phyloP scores from a whole-genome alignment of 1,284 basidiomycete genomes.

The Moesziomyces sp. region DNA sequence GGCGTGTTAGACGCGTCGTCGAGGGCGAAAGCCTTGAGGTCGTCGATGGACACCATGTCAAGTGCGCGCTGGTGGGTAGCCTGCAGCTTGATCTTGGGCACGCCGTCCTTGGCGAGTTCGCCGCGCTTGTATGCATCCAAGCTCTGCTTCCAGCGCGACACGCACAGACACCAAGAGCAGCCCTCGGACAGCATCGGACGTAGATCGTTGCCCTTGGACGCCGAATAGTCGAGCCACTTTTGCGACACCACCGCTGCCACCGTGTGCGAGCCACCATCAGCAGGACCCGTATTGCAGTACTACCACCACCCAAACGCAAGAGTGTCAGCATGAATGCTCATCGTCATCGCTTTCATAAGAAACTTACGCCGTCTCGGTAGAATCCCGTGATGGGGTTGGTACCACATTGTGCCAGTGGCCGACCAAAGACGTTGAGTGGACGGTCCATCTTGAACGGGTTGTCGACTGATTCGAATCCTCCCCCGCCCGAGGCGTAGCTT shows the following conservation, averaged over 20 bases:
- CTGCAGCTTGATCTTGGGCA: constrained; percentile 51
- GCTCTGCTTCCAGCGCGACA: constrained; percentile 73
- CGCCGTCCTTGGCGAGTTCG: constrained; percentile 74
- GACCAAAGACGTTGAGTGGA: constrained; percentile 51
- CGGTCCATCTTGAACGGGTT: constrained; percentile 50
- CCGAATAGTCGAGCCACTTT: constrained; percentile 50
- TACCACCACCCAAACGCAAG: not conserved
- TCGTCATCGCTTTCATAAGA: too few species aligned
- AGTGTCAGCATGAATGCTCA: constrained; percentile 1
- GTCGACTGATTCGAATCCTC: constrained; percentile 5
- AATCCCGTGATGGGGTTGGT: constrained; percentile 55
- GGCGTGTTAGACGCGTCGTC: constrained; percentile 9
- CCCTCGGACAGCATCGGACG: constrained; percentile 49
- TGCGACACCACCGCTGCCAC: constrained; percentile 54
- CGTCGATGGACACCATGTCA: constrained; percentile 41
- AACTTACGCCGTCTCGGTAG: constrained; percentile 49
- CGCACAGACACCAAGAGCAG: constrained; percentile 59
- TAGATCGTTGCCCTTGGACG: constrained; percentile 55
- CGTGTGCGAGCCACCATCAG: constrained; percentile 53
- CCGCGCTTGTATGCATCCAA: constrained; percentile 81
- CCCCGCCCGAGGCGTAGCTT: constrained; percentile 21
- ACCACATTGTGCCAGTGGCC: constrained; percentile 42
- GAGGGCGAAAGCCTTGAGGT: constrained; percentile 34
- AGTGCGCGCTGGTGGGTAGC: constrained; percentile 50
- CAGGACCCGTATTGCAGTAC: constrained; percentile 54